A percentile compares a stretch with the other conserved stretches of the same genome.
These are phyloP conservation scores for Eucalyptus rudis DNA, from an alignment of 345 rosid genomes.

Conservation along the genomic window DNA sequence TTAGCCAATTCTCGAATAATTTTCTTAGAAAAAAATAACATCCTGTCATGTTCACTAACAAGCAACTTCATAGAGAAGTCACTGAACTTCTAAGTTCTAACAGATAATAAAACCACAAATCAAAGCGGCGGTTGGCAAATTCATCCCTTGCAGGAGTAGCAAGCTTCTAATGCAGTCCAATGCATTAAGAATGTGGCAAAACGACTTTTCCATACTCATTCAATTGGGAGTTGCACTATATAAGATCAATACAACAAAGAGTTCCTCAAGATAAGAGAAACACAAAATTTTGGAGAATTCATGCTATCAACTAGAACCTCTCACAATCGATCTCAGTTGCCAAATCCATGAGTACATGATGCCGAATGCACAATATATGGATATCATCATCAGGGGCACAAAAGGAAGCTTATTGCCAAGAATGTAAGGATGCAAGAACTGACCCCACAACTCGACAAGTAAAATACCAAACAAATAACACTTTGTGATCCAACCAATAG, in stretches of 20 bases:
- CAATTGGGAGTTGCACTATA: neutral
- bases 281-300: neutral
- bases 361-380: conserved; percentile 60
- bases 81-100: neutral
- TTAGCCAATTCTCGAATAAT: neutral
- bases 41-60: neutral
- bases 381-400: conserved; percentile 65
- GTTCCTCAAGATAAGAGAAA: neutral
- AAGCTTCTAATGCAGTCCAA: neutral
- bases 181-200: neutral
- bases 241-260: neutral
- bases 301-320: neutral
- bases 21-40: neutral
- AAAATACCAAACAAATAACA: conserved; percentile 49
- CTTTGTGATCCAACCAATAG: conserved; percentile 31
- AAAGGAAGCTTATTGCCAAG: conserved; percentile 66
- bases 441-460: conserved; percentile 60
- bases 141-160: neutral
- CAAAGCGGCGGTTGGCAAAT: neutral
- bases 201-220: neutral
- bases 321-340: conserved; percentile 45
- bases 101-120: neutral
- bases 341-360: conserved; percentile 76
- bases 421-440: conserved; percentile 51
- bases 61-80: neutral